A percentile compares a stretch with the other conserved stretches of the same genome.
Evolutionary conservation across 2,329 filamentous ascomycete species (phyloP).

Genomic region (Verticillium klebahnii): DNA sequence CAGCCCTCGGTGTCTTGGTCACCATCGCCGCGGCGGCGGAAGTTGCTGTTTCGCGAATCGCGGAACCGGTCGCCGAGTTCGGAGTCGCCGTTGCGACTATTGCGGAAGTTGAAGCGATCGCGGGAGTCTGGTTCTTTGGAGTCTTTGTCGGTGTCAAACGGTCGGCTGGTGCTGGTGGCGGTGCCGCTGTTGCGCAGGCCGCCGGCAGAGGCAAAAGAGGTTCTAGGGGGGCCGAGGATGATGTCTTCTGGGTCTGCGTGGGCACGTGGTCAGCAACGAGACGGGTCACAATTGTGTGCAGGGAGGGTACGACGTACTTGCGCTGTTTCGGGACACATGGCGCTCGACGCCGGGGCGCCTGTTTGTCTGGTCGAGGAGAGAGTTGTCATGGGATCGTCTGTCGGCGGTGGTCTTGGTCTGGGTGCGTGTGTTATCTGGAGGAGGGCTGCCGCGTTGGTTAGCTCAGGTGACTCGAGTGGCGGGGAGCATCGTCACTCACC

Average conservation of each 20-base stretch:
- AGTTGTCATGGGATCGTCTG: constrained; percentile 38
- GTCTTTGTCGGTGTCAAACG: constrained; percentile 49
- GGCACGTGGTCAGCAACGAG: not conserved
- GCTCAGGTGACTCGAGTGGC: not conserved
- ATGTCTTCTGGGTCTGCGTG: constrained; percentile 69
- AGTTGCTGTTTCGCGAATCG: constrained; percentile 39
- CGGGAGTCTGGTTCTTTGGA: constrained; percentile 45
- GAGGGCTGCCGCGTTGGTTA: constrained; percentile 28
- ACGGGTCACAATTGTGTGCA: not conserved
- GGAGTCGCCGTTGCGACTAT: constrained; percentile 41
- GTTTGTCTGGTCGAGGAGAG: constrained; percentile 43
- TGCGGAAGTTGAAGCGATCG: constrained; percentile 58
- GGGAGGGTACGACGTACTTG: constrained; percentile 40
- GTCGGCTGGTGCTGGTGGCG: constrained; percentile 24
- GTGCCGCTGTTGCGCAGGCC: constrained; percentile 38
- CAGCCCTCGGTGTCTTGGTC: constrained; percentile 67
- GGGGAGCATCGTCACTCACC: constrained; percentile 48
- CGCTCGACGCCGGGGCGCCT: constrained; percentile 49
- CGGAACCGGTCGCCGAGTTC: constrained; percentile 47
- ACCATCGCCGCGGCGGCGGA: constrained; percentile 49
- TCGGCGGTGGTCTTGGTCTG: constrained; percentile 40
- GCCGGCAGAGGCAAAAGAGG: constrained; percentile 74
- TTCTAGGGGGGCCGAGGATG: constrained; percentile 79
- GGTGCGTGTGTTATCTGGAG: constrained; percentile 40
- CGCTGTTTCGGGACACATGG: constrained; percentile 50